phyloP scores from a whole-genome alignment of 2,329 filamentous ascomycete species.

The Paecilomyces variotii region DNA sequence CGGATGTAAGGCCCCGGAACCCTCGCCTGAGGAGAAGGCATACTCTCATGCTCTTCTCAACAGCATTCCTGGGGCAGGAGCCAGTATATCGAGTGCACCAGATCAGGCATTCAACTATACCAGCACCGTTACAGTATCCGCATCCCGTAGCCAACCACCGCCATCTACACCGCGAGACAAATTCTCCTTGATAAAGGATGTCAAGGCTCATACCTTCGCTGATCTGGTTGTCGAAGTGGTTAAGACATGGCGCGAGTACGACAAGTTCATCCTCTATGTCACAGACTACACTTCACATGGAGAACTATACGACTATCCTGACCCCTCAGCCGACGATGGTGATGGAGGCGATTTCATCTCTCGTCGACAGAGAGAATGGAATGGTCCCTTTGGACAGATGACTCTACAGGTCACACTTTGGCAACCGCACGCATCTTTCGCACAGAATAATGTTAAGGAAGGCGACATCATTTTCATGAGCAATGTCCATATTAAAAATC shows the following conservation, averaged over 20 bases:
- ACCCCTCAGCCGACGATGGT: conserved; percentile 25
- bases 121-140: background rate
- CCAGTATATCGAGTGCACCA: background rate
- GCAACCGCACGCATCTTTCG: conserved; percentile 56
- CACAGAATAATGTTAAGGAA: conserved; percentile 48
- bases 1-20: conserved; percentile 20
- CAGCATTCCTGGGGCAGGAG: background rate
- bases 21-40: conserved; percentile 20
- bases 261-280: conserved; percentile 59
- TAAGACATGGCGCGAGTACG: conserved; percentile 41
- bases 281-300: conserved; percentile 75
- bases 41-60: conserved; percentile 22
- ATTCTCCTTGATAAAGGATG: conserved; percentile 57
- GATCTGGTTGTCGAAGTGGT: conserved; percentile 68
- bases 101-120: background rate
- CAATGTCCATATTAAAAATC: conserved; percentile 64
- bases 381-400: conserved; percentile 64
- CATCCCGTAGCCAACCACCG: background rate
- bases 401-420: conserved; percentile 66
- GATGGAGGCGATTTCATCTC: conserved; percentile 44
- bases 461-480: conserved; percentile 57
- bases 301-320: conserved; percentile 50
- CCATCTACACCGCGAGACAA: conserved; percentile 34
- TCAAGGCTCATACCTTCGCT: conserved; percentile 50
- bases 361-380: conserved; percentile 46